phyloP scores from a whole-genome alignment of 192 early-diverging fungal species.

The Mortierella claussenii region DNA sequence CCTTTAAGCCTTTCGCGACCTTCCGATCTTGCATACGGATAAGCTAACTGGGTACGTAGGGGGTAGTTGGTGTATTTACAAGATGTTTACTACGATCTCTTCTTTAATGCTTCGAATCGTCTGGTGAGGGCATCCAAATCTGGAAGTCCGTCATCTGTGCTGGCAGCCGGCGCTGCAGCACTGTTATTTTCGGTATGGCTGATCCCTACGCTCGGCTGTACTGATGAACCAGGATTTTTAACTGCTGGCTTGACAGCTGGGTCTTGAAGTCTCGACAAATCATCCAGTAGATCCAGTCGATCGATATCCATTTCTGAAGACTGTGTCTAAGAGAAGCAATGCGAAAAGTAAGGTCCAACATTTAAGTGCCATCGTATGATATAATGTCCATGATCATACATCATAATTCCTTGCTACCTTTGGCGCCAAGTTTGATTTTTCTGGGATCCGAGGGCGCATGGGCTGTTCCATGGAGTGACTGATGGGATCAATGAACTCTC shows the following conservation, averaged over 20 bases:
- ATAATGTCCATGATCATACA: too few species aligned
- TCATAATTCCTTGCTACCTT: conserved; percentile 10
- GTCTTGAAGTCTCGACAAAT: conserved; percentile 13
- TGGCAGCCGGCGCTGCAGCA: neutral
- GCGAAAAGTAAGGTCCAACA: neutral
- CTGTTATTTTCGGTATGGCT: conserved; percentile 18
- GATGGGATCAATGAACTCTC: conserved; percentile 43
- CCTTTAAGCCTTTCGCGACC: too few species aligned
- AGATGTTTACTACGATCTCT: conserved; percentile 17
- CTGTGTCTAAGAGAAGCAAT: conserved; percentile 3
- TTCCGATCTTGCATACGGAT: too few species aligned
- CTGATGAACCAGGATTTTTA: conserved; percentile 11
- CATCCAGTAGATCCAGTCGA: conserved; percentile 22
- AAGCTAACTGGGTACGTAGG: too few species aligned
- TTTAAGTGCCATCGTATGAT: too few species aligned
- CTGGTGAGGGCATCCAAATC: conserved; percentile 81
- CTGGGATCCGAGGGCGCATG: conserved; percentile 9
- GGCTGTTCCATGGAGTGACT: conserved; percentile 22
- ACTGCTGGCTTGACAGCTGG: conserved; percentile 26
- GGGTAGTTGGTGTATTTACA: too few species aligned
- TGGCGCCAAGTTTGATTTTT: neutral
- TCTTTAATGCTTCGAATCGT: conserved; percentile 81
- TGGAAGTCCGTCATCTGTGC: conserved; percentile 58
- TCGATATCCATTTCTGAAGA: conserved; percentile 17
- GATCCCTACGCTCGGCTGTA: conserved; percentile 17